These are phyloP conservation scores for Trifolium repens DNA, from an alignment of 306 rosid species.

Conservation along the genomic window DNA sequence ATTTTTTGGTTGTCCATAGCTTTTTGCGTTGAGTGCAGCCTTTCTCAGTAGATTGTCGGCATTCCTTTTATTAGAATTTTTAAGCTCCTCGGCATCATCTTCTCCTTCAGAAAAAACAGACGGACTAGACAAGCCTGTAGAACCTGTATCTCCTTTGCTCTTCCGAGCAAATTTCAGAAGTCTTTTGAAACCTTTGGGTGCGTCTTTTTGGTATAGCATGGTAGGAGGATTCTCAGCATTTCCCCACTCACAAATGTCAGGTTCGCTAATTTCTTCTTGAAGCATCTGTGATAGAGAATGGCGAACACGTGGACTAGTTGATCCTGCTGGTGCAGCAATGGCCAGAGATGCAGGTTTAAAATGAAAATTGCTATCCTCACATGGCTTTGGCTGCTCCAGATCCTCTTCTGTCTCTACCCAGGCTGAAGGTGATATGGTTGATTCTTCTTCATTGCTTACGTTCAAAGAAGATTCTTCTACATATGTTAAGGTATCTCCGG, in stretches of 20 bases:
- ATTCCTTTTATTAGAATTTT: constrained; percentile 54
- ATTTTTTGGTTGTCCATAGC: constrained; percentile 70
- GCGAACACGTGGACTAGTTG: constrained; percentile 79
- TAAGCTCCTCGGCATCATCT: constrained; percentile 81
- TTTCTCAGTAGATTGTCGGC: constrained; percentile 75
- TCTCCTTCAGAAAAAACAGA: constrained; percentile 98
- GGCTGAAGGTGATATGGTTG: constrained; percentile 74
- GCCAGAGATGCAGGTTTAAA: constrained; percentile 57
- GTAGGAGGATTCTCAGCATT: constrained; percentile 91
- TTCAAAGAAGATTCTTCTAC: constrained; percentile 56
- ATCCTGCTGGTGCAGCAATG: constrained; percentile 54
- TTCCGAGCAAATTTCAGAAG: constrained; percentile 93
- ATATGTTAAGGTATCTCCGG: constrained; percentile 48
- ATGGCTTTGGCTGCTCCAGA: constrained; percentile 57
- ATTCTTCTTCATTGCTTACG: constrained; percentile 70
- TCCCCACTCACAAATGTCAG: constrained; percentile 86
- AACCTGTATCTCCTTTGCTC: constrained; percentile 82
- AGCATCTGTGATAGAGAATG: constrained; percentile 98
- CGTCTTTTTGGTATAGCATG: constrained; percentile 82
- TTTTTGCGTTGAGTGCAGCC: constrained; percentile 69
- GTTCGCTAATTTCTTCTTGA: constrained; percentile 91
- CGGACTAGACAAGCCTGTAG: constrained; percentile 86
- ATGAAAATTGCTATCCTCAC: constrained; percentile 54
- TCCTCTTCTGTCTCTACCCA: constrained; percentile 95
- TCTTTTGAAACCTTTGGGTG: constrained; percentile 94